Base-by-base conservation (phyloP, 2,329 filamentous ascomycete genomes). In the Didymella sp. region DNA sequence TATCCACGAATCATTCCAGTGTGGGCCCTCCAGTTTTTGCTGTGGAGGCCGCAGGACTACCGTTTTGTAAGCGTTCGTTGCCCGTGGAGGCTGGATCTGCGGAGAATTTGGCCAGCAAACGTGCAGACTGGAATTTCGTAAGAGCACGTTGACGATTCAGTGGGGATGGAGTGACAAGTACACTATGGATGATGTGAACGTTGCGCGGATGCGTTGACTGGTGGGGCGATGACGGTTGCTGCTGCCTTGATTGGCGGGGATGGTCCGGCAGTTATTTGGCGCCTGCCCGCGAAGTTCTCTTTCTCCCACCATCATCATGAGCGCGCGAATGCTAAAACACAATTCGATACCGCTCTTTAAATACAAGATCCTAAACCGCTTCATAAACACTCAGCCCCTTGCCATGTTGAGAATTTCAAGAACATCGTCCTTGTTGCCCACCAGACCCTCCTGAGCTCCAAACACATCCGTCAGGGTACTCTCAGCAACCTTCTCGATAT, bases 391-490 rank as follows among this genome's bases (percentile, higher is more conserved):
- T 56, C 17, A 51, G 6, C 50, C 55, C 19, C 43, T 57, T 21
- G 58, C 62, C 21, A 40, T 31, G 9, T 59, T 42, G 15, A 64
- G 40, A 9, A 64, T 64, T 15, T 54, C 56, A 24, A 63, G 37
- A n/a, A 63, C 44, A 21, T 55, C 47, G 7, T 63, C 48, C 51
- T 63, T 63, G 21, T 24, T 47, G 8, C 37, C 48, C 17, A 59
- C 43, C 30, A 45, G 41, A 12, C 19, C 17, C 4, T 54, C 45
- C 41, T 50, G 50, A 27, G 51, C 51, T 15, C 51, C 50, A 15
- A 59, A 63, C 4, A 64, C 56, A 50, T 69, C 67, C 21, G 66
- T 70, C 59, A 71, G 25, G 1, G 64, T 70, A 35, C 58, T 50
- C 31, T 70, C 62, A 19, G 64, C 67, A 27, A 71, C 60, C 56